Percentiles rank a stretch among this genome's conserved stretches.
These are phyloP conservation scores for Chloridella minuta DNA, from an alignment of 352 stramenopile species.

Conservation along the genomic window DNA sequence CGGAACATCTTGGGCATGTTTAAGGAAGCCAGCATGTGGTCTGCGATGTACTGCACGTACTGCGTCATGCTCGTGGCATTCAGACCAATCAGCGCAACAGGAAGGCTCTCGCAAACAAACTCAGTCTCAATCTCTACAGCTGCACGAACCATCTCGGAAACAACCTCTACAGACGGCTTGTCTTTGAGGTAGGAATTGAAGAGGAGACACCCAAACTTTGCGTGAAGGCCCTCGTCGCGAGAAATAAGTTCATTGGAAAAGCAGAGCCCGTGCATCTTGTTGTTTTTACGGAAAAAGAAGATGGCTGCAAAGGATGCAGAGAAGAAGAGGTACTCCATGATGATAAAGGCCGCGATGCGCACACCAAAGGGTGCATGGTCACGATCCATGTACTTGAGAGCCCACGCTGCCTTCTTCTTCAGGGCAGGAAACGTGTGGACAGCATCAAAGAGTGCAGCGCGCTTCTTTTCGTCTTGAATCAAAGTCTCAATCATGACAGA, in stretches of 20 bases:
- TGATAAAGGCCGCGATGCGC: conserved; percentile 73
- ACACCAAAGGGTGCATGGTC: conserved; percentile 54
- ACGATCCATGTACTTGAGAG: conserved; percentile 65
- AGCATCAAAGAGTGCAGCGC: conserved; percentile 61
- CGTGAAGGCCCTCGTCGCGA: conserved; percentile 88
- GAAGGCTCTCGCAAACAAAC: conserved; percentile 75
- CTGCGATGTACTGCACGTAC: conserved; percentile 95
- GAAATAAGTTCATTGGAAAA: conserved; percentile 97
- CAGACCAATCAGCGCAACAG: conserved; percentile 96
- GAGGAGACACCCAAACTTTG: conserved; percentile 87
- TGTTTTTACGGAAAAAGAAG: conserved; percentile 98
- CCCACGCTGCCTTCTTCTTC: conserved; percentile 77
- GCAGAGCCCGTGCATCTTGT: conserved; percentile 80
- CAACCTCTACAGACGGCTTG: conserved; percentile 47
- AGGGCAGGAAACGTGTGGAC: conserved; percentile 92
- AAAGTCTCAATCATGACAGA: conserved; percentile 97
- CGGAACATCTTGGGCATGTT: conserved; percentile 62
- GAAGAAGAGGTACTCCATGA: conserved; percentile 97
- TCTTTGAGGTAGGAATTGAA: conserved; percentile 80
- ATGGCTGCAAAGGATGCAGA: conserved; percentile 88
- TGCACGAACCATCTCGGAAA: conserved; percentile 67
- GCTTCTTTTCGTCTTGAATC: conserved; percentile 68
- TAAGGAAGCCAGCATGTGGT: conserved; percentile 62
- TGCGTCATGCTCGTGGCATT: conserved; percentile 81
- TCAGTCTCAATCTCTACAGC: conserved; percentile 85